Conservation (phyloP, 768 basidiomycete species). For the Sarcodon sp. region DNA sequence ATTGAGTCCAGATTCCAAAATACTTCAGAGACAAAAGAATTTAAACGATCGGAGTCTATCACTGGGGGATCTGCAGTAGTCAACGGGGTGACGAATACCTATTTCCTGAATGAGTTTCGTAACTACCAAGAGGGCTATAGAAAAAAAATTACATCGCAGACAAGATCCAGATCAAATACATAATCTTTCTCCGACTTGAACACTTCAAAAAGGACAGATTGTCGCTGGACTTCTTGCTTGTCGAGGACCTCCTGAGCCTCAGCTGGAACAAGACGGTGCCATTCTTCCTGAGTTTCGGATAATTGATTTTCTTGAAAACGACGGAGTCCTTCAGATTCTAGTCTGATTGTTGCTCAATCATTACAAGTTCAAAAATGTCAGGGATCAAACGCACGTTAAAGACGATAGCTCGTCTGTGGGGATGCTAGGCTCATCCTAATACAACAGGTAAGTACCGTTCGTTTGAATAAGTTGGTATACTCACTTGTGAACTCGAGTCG, state of each 20-base stretch:
- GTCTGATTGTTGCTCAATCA: conserved; percentile 18
- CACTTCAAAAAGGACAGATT: conserved; percentile 80
- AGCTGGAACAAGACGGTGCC: conserved; percentile 70
- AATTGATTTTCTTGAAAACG: conserved; percentile 60
- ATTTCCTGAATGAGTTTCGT: conserved; percentile 19
- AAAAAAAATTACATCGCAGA: conserved; percentile 39
- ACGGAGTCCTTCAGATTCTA: conserved; percentile 45
- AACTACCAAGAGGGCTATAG: neutral
- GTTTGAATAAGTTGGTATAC: neutral
- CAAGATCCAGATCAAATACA: conserved; percentile 62
- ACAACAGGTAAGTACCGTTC: neutral
- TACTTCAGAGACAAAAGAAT: conserved; percentile 65
- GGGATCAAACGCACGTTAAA: neutral
- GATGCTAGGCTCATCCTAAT: neutral
- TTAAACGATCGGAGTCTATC: conserved; percentile 29
- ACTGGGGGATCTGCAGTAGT: conserved; percentile 50
- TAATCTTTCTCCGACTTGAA: conserved; percentile 87
- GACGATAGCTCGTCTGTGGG: neutral
- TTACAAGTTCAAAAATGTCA: neutral
- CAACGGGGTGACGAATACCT: conserved; percentile 60
- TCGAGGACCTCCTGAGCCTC: conserved; percentile 60
- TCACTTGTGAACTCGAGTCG: no score
- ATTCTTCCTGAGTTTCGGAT: conserved; percentile 61
- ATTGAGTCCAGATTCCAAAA: conserved; percentile 77
- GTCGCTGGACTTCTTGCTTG: conserved; percentile 70